Conservation (phyloP, 176 grass and related monocot species). For the Pontederia crassipes region DNA sequence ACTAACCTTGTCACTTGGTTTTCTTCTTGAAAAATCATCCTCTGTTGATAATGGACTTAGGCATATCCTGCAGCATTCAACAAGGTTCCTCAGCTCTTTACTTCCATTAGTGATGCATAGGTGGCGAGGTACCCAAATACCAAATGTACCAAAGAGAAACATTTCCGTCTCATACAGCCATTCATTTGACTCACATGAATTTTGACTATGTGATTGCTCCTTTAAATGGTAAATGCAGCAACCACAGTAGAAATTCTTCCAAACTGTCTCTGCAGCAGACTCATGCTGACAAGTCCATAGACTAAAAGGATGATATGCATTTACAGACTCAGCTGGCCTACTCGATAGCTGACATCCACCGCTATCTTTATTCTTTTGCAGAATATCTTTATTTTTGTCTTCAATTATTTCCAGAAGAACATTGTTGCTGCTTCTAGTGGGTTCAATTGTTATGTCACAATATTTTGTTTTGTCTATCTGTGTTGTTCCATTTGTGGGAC, state of each 20-base stretch:
- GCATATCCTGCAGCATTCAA: not conserved
- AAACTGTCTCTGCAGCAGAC: not conserved
- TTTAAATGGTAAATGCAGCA: not conserved
- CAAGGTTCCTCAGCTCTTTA: slow-evolving; percentile 3
- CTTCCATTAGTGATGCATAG: slow-evolving; percentile 12
- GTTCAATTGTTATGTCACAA: too few relatives aligned
- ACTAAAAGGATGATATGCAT: not conserved
- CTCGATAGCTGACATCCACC: not conserved
- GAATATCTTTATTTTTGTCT: not conserved
- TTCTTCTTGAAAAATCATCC: not conserved
- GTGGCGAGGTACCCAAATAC: slow-evolving; percentile 3
- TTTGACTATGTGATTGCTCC: not conserved
- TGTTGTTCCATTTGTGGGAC: too few relatives aligned
- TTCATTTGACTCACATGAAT: not conserved
- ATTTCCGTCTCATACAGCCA: not conserved
- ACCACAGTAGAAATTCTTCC: not conserved
- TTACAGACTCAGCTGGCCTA: not conserved
- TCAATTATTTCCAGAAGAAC: too few relatives aligned
- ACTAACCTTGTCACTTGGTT: not conserved
- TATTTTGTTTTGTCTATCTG: too few relatives aligned
- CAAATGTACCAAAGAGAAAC: slow-evolving; percentile 1
- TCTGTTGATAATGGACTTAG: not conserved
- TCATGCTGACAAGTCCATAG: not conserved
- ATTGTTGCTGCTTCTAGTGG: too few relatives aligned
- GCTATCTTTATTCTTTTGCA: slow-evolving; percentile 1